Evolutionary conservation across 176 grass and related monocot genomes (phyloP).

Genomic region (Juncus inflexus): DNA sequence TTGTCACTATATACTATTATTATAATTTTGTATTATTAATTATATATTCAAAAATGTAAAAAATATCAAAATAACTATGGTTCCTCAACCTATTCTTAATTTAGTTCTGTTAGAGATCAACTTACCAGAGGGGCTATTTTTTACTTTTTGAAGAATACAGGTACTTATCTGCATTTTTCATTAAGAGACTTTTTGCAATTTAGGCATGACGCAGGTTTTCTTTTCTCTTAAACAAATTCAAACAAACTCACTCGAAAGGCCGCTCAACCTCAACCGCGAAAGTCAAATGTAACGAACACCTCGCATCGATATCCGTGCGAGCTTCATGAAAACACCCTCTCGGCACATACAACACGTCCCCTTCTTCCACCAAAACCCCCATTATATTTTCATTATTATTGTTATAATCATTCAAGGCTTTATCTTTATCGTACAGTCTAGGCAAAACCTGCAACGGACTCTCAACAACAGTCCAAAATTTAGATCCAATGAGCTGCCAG

Average conservation of each 20-base stretch:
- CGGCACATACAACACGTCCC: constrained; percentile 78
- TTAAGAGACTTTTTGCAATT: too few species aligned
- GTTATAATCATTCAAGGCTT: constrained; percentile 38
- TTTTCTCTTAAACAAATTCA: not conserved
- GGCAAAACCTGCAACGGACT: constrained; percentile 45
- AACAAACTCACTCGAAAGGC: constrained; percentile 76
- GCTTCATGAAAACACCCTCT: constrained; percentile 84
- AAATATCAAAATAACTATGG: too few species aligned
- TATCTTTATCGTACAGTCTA: constrained; percentile 49
- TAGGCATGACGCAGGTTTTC: too few species aligned
- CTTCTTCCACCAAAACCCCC: constrained; percentile 50
- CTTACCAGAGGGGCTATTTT: too few species aligned
- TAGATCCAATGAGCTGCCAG: constrained; percentile 61
- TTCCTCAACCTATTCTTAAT: too few species aligned
- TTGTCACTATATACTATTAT: too few species aligned
- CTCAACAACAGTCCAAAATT: constrained; percentile 63
- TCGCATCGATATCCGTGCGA: constrained; percentile 31
- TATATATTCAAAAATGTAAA: too few species aligned
- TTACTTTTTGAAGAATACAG: too few species aligned
- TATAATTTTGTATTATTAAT: too few species aligned
- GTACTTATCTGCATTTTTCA: too few species aligned
- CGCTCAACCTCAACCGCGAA: constrained; percentile 84
- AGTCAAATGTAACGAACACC: constrained; percentile 72
- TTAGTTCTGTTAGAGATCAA: too few species aligned
- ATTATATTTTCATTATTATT: constrained; percentile 31